A percentile compares a stretch with the other conserved stretches of the same genome.
Evolutionary conservation across 2,329 filamentous ascomycete species (phyloP).

Genomic region (Ambrosiella xylebori): DNA sequence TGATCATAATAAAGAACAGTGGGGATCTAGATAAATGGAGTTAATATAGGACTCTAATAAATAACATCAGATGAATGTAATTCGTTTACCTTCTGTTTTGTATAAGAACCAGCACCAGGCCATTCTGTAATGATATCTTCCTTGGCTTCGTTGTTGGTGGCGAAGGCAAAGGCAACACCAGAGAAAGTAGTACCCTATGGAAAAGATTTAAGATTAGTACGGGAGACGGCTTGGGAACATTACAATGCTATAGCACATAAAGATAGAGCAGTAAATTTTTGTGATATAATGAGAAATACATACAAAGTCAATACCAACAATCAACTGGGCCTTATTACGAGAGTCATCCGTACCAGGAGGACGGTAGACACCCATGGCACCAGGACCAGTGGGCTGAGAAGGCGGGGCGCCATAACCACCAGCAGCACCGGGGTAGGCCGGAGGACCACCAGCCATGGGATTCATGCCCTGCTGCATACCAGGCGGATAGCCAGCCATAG

Average conservation of each 20-base stretch:
- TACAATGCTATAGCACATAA: neutral
- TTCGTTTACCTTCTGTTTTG: constrained; percentile 77
- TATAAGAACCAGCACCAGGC: constrained; percentile 93
- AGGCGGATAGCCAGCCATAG: constrained; percentile 41
- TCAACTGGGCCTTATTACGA: constrained; percentile 87
- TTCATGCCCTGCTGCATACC: constrained; percentile 22
- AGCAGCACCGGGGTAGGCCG: constrained; percentile 28
- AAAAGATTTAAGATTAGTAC: neutral
- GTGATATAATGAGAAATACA: constrained; percentile 19
- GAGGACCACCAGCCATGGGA: constrained; percentile 21
- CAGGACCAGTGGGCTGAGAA: constrained; percentile 23
- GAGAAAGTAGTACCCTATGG: constrained; percentile 94
- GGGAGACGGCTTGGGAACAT: neutral
- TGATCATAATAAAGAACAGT: constrained; percentile 99
- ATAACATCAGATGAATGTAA: neutral
- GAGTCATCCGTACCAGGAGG: constrained; percentile 47
- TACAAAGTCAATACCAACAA: constrained; percentile 98
- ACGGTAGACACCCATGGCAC: constrained; percentile 15
- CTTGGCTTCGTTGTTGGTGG: constrained; percentile 91
- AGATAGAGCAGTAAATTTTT: neutral
- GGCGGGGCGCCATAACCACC: constrained; percentile 32
- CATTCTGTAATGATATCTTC: constrained; percentile 99
- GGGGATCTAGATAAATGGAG: constrained; percentile 49
- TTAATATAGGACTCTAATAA: neutral
- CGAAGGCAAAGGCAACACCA: constrained; percentile 90